Evolutionary conservation across 169 alveolate genomes (phyloP), one percentile per base, ranked within the genome.

Genomic region (Eimeria necatrix): DNA sequence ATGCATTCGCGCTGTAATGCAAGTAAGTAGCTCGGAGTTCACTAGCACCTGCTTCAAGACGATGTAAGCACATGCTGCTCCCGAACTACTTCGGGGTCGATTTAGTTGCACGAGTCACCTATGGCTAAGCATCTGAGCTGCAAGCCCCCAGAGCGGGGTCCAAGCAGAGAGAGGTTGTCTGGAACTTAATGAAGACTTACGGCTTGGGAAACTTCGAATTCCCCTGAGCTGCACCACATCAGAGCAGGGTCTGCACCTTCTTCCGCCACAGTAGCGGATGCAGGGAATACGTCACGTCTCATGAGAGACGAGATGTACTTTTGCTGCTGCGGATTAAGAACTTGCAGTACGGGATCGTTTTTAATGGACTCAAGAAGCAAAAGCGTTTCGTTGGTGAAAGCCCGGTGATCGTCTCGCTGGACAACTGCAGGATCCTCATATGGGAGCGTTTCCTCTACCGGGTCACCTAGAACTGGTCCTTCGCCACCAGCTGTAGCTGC

Each of bases 381-480:
- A 74, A 74, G 49, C 93, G 95, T 70, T 59, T 87, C 89, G 18
- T 51, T 18, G n/a, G 95, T 84, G 70, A 73, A 93, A 46, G 95
- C 78, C 5, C 95, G 95, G 80, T 93, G 95, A 32, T 93, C 95
- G 41, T 93, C 95, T 18, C 95, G 73, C 80, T 93, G 95, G 56
- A 93, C 95, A 20, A 93, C 90, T 20, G 95, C 95, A 14, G 90
- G 89, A 49, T 93, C 95, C 16, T 93, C 95, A 49, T 32, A 93
- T 14, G 59, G 80, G 60, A 93, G 84, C 59, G 95, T 93, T 56
- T 81, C 81, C 76, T 93, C 88, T 22, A 51, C 92, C 41, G 70
- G 93, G 59, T 87, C 93, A 24, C 78, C 80, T 60, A 51, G 8
- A 4, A 51, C n/a, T 64, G 26, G 56, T 52, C 20, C 56, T 8